Conservation (phyloP, 2,329 filamentous ascomycete species). For the Podosphaera aphanis region DNA sequence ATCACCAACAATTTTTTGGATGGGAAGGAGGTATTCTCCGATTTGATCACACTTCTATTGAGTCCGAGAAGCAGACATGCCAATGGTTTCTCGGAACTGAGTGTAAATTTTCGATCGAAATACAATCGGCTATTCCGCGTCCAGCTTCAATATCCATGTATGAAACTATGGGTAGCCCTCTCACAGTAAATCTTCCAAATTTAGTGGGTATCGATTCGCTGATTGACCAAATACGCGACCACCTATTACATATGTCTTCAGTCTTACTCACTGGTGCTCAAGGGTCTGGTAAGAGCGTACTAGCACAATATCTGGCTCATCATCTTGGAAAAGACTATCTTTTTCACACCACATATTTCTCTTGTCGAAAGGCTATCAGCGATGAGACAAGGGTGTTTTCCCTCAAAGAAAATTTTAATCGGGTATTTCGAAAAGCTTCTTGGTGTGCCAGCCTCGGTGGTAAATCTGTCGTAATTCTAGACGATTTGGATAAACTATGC, state of each 20-base stretch:
- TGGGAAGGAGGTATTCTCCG: slow-evolving; percentile 73
- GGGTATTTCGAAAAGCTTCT: slow-evolving; percentile 67
- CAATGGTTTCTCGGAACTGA: slow-evolving; percentile 64
- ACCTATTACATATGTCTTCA: slow-evolving; percentile 67
- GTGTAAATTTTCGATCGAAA: slow-evolving; percentile 45
- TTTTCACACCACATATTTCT: slow-evolving; percentile 66
- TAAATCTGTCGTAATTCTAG: slow-evolving; percentile 61
- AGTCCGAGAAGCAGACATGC: slow-evolving; percentile 23
- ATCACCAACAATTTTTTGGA: slow-evolving; percentile 26
- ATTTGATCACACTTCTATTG: slow-evolving; percentile 38
- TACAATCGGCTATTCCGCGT: slow-evolving; percentile 49
- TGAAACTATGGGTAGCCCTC: slow-evolving; percentile 27
- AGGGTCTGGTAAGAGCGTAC: slow-evolving; percentile 70
- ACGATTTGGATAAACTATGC: slow-evolving; percentile 82
- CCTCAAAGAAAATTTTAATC: slow-evolving; percentile 69
- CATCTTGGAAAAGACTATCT: slow-evolving; percentile 47
- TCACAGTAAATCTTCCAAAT: slow-evolving; percentile 27
- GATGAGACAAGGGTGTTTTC: slow-evolving; percentile 76
- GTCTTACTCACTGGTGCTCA: slow-evolving; percentile 73
- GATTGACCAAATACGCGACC: slow-evolving; percentile 46
- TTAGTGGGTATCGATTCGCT: slow-evolving; percentile 71
- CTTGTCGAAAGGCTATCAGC: slow-evolving; percentile 67
- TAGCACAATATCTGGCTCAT: slow-evolving; percentile 54
- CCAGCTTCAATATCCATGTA: slow-evolving; percentile 30
- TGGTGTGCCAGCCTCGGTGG: slow-evolving; percentile 83